Conservation (phyloP, 345 rosid species). For the Toxicodendron radicans region DNA sequence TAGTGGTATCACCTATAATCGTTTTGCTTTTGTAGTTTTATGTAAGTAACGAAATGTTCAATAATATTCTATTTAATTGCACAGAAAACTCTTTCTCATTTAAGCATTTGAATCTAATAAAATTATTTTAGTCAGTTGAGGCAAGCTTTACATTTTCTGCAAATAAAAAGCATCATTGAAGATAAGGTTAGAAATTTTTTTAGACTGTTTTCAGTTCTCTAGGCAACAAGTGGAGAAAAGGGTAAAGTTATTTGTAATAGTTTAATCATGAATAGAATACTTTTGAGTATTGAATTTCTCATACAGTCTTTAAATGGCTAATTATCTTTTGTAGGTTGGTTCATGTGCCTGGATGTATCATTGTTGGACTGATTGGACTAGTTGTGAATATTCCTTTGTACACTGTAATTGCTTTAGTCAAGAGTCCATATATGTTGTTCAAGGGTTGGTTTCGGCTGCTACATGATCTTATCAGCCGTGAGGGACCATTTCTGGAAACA, state of each 20-base stretch:
- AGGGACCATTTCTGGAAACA: conserved; percentile 82
- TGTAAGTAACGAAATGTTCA: not conserved
- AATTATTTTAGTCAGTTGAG: not conserved
- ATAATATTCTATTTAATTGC: not conserved
- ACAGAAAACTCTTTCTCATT: not conserved
- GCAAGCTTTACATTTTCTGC: not conserved
- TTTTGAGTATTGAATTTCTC: not conserved
- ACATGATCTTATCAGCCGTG: conserved; percentile 68
- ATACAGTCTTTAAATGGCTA: not conserved
- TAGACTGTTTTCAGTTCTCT: conserved; percentile 8
- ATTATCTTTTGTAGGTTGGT: conserved; percentile 47
- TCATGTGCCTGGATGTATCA: conserved; percentile 71
- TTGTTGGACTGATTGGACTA: conserved; percentile 67
- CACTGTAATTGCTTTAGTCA: conserved; percentile 60
- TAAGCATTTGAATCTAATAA: not conserved
- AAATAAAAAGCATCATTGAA: not conserved
- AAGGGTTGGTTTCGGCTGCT: conserved; percentile 73
- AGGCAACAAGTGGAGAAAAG: not conserved
- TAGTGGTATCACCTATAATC: not conserved
- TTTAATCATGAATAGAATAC: not conserved
- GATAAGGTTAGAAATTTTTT: conserved; percentile 2
- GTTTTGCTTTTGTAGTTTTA: not conserved
- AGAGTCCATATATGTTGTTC: conserved; percentile 75
- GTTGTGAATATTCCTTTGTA: conserved; percentile 66
- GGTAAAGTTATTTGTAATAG: not conserved